phyloP scores from a whole-genome alignment of 2,329 filamentous ascomycete genomes.

The Neospermospora avenae region DNA sequence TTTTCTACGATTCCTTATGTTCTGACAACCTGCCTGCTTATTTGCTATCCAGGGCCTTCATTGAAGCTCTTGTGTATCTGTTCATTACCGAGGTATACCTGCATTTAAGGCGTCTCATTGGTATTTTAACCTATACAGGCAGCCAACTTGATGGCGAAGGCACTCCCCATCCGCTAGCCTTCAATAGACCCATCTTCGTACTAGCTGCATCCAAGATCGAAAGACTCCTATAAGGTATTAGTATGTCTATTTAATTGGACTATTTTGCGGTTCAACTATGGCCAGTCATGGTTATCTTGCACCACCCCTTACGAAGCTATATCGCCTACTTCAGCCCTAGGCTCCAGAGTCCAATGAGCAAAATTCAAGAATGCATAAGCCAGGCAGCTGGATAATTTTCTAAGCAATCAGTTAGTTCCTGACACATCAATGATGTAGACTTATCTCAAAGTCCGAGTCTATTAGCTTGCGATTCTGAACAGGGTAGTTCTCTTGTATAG shows the following conservation, averaged over 20 bases:
- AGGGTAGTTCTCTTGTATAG: too few species aligned
- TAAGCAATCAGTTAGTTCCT: not conserved
- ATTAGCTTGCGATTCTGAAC: too few species aligned
- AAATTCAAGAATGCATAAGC: not conserved
- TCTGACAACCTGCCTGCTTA: not conserved
- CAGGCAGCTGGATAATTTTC: constrained; percentile 2
- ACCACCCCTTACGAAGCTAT: not conserved
- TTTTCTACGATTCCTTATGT: not conserved
- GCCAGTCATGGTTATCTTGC: not conserved
- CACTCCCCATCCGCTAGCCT: not conserved
- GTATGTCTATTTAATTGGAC: not conserved
- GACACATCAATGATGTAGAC: not conserved
- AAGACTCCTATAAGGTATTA: not conserved
- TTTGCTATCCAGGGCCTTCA: not conserved
- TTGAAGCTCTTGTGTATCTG: too few species aligned
- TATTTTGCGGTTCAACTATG: not conserved
- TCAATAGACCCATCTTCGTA: too few species aligned
- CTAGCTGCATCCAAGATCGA: too few species aligned
- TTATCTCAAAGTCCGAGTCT: not conserved
- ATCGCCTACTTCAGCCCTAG: constrained; percentile 1
- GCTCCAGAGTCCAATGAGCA: not conserved
- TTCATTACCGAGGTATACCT: too few species aligned
- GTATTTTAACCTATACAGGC: not conserved
- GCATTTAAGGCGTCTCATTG: not conserved
- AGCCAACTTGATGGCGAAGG: not conserved